phyloP scores from a whole-genome alignment of 2,329 filamentous ascomycete genomes.

The Hypoxylon sp. region DNA sequence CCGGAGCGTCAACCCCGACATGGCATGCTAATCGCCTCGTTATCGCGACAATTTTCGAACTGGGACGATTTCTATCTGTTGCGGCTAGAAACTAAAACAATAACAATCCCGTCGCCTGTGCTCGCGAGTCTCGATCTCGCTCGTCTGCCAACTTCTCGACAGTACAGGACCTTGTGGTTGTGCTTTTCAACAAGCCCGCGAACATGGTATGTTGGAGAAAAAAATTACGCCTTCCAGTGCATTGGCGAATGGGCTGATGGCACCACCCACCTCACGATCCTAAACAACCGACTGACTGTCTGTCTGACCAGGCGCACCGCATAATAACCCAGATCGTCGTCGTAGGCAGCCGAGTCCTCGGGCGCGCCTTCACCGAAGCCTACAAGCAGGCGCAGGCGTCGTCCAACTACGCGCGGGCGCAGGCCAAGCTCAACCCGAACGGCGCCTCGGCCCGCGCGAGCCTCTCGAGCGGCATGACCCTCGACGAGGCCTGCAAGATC shows the following conservation, averaged over 20 bases:
- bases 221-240: not conserved
- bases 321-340: conserved; percentile 93
- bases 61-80: conserved; percentile 20
- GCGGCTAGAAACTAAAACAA: not conserved
- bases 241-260: conserved; percentile 3
- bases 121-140: not conserved
- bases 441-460: conserved; percentile 48
- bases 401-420: conserved; percentile 79
- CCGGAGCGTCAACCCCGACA: conserved; percentile 17
- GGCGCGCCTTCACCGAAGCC: conserved; percentile 90
- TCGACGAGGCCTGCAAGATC: conserved; percentile 97
- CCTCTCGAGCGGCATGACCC: conserved; percentile 77
- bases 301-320: conserved; percentile 78
- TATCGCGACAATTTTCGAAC: conserved; percentile 37
- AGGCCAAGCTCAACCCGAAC: conserved; percentile 65
- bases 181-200: not conserved
- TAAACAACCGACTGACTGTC: too few relatives aligned
- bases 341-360: conserved; percentile 89
- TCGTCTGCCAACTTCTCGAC: not conserved
- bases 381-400: conserved; percentile 94
- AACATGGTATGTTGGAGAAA: conserved; percentile 26
- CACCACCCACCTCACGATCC: conserved; percentile 11
- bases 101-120: conserved; percentile 1
- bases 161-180: not conserved
- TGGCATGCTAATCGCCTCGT: conserved; percentile 23